These are phyloP conservation scores for Syzygium malaccense DNA, from an alignment of 441 rosid species.

Conservation along the genomic window DNA sequence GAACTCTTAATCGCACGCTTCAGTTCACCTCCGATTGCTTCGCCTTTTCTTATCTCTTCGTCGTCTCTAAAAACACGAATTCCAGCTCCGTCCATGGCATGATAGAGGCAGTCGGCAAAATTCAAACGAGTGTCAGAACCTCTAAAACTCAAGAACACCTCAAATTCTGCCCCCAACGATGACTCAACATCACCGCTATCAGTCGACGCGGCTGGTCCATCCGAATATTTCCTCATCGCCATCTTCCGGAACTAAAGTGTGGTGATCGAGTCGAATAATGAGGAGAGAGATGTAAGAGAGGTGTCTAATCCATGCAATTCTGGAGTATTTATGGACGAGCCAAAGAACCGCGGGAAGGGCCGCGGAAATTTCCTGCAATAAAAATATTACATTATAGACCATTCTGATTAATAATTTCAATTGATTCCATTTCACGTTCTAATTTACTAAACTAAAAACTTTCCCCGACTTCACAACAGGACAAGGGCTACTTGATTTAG, in stretches of 20 bases:
- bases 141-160: background rate
- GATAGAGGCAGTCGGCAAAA: no score
- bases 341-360: no score
- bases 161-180: background rate
- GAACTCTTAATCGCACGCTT: no score
- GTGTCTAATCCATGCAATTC: background rate
- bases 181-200: fast-evolving
- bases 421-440: background rate
- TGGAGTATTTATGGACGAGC: no score
- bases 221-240: no score
- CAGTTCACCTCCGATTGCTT: fast-evolving
- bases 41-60: no score
- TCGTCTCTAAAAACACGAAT: no score
- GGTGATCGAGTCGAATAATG: background rate
- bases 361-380: background rate
- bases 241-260: no score
- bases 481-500: background rate
- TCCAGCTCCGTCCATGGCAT: no score
- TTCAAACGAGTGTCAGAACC: no score
- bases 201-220: no score
- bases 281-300: background rate
- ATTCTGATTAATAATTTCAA: background rate
- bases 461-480: background rate
- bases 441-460: background rate
- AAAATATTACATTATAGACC: no score